Base-by-base conservation (phyloP, 2,329 filamentous ascomycete species). In the Fusarium agapanthi region DNA sequence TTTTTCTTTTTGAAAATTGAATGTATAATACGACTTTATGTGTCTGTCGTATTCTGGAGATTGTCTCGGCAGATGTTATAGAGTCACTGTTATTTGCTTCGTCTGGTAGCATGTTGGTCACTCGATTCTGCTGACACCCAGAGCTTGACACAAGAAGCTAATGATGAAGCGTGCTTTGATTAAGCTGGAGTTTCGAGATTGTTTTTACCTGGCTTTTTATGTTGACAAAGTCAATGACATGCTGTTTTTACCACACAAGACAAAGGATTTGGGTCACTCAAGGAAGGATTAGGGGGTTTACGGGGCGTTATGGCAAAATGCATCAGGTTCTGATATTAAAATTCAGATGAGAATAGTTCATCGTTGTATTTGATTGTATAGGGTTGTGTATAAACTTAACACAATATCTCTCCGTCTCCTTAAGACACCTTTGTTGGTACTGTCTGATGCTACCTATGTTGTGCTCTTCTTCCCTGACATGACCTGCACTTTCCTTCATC, bases 101-200 rank as follows among this genome's bases (percentile, higher is more conserved):
- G 40, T 43, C 65, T 55, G 22, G 53, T 44, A n/a, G 44, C 41
- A 28, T 56, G 38, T 65, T 61, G 40, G 40, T 43, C 58, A 40
- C 30, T 43, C 24, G 30, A 56, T 37, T 51, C 53, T 65, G 62
- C 28, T 53, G 28, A 48, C 26, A 34, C 32, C 58, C 35, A 58
- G 32, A 60, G 55, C 53, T 51, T 38, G 65, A 48, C 61, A 61
- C 56, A 51, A 50, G 64, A 58, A 59, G 71, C 58, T 55, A 73
- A 72, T 74, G 61, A 75, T 53, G 68, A 75, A 58, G 51, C 28
- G 67, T 65, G 67, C 57, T 70, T 76, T 75, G 70, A 62, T 73
- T 69, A 60, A 74, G 70, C 62, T 75, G 78, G 77, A 72, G 76
- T 78, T 77, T 72, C 70, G 69, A 77, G 71, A 76, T 75, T 75